These are phyloP conservation scores for Colletotrichum musae DNA, from an alignment of 2,329 filamentous ascomycete species.

Conservation along the genomic window DNA sequence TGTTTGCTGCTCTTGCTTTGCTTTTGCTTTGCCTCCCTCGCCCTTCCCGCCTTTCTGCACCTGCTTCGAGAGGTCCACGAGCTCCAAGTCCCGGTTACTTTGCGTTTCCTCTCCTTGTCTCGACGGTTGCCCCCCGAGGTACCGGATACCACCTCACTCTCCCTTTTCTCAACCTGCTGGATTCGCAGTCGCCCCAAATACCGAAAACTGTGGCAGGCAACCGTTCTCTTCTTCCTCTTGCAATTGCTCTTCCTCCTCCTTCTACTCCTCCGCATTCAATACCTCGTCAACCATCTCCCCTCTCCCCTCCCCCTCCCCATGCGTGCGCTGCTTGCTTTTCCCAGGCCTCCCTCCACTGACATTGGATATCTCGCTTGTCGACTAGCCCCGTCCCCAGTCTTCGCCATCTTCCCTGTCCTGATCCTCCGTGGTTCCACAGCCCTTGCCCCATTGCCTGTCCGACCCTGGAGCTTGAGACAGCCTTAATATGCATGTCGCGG, in stretches of 20 bases:
- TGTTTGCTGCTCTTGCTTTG: not conserved
- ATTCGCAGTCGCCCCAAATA: slow-evolving; percentile 1
- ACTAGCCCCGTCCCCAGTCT: slow-evolving; percentile 39
- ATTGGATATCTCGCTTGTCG: slow-evolving; percentile 41
- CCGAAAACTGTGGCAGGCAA: slow-evolving; percentile 1
- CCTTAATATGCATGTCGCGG: slow-evolving; percentile 40
- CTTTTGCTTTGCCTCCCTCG: not conserved
- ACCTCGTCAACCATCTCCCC: not conserved
- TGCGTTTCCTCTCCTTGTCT: not conserved
- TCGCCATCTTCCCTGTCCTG: slow-evolving; percentile 41
- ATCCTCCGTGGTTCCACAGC: slow-evolving; percentile 38
- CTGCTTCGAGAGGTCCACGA: too few species aligned
- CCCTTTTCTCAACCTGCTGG: not conserved
- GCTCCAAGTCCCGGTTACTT: too few species aligned
- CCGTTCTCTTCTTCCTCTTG: not conserved
- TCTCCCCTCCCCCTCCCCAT: slow-evolving; percentile 12
- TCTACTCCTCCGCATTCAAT: slow-evolving; percentile 10
- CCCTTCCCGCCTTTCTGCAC: not conserved
- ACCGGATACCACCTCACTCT: slow-evolving; percentile 18
- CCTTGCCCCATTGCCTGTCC: slow-evolving; percentile 35
- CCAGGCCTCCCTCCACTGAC: slow-evolving; percentile 36
- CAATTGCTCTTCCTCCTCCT: not conserved
- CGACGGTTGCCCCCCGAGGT: slow-evolving; percentile 5
- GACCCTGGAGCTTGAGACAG: slow-evolving; percentile 40
- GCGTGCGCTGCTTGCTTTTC: slow-evolving; percentile 21